Evolutionary conservation across 441 rosid genomes (phyloP).

Genomic region (Omphalea diandra): DNA sequence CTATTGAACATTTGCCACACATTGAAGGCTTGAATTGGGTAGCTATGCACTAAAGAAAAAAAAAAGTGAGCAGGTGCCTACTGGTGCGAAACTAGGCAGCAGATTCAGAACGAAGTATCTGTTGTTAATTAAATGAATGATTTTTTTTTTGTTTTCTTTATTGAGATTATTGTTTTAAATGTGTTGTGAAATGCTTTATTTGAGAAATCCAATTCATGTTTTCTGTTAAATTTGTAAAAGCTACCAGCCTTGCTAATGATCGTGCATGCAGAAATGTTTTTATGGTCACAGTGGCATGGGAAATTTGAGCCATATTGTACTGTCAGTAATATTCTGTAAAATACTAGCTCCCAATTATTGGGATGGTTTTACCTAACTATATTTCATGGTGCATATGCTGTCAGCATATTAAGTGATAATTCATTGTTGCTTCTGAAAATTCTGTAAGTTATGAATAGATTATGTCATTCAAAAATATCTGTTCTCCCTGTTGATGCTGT

Average conservation of each 20-base stretch:
- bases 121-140: not conserved
- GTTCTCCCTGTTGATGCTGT: constrained; percentile 18
- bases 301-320: not conserved
- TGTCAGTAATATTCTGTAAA: not conserved
- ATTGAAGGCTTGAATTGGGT: not conserved
- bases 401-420: not conserved
- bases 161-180: not conserved
- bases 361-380: not conserved
- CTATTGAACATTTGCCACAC: not conserved
- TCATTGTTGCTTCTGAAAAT: not conserved
- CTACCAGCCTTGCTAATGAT: not conserved
- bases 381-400: not conserved
- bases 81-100: not conserved
- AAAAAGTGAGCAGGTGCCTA: not conserved
- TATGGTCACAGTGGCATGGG: not conserved
- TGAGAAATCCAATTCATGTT: not conserved
- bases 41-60: not conserved
- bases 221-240: not conserved
- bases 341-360: not conserved
- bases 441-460: not conserved
- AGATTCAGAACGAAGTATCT: not conserved
- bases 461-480: constrained; percentile 1
- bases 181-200: not conserved
- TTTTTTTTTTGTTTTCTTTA: not conserved
- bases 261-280: not conserved